Percentiles rank a stretch among this genome's conserved stretches.
phyloP scores from a whole-genome alignment of 257 asterid genomes.

The Gardenia jasminoides region DNA sequence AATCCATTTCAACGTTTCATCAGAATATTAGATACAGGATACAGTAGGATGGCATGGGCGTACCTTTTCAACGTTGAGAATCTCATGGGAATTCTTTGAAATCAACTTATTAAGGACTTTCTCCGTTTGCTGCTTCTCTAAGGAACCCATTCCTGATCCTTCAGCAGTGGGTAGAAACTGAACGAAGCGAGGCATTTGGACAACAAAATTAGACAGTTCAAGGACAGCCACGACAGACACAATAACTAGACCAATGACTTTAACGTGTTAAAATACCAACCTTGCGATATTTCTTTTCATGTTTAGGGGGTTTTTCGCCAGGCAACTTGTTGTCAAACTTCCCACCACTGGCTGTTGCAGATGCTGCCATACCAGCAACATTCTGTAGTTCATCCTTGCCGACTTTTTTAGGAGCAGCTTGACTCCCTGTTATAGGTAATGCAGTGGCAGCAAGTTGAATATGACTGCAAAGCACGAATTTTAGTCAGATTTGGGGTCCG shows the following conservation, averaged over 20 bases:
- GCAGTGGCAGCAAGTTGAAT: constrained; percentile 85
- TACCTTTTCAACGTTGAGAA: constrained; percentile 90
- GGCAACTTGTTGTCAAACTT: constrained; percentile 94
- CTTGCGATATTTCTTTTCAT: constrained; percentile 90
- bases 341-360: constrained; percentile 98
- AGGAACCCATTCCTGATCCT: constrained; percentile 91
- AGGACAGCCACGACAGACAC: background rate
- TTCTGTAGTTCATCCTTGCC: constrained; percentile 81
- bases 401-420: constrained; percentile 56
- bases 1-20: background rate
- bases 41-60: background rate
- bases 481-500: constrained; percentile 15
- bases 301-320: constrained; percentile 83
- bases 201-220: background rate
- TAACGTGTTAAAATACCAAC: constrained; percentile 32
- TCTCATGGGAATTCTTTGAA: constrained; percentile 72
- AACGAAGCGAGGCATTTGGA: constrained; percentile 7
- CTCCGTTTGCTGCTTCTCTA: constrained; percentile 83
- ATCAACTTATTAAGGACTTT: constrained; percentile 74
- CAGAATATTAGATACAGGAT: background rate
- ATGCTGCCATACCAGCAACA: constrained; percentile 95
- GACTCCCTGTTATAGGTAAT: constrained; percentile 85
- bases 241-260: constrained; percentile 1
- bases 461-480: constrained; percentile 59
- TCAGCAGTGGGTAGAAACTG: constrained; percentile 89